Percentiles rank a stretch among this genome's conserved stretches.
phyloP scores from a whole-genome alignment of 805 yeast species.

The Starmerella davenportii region DNA sequence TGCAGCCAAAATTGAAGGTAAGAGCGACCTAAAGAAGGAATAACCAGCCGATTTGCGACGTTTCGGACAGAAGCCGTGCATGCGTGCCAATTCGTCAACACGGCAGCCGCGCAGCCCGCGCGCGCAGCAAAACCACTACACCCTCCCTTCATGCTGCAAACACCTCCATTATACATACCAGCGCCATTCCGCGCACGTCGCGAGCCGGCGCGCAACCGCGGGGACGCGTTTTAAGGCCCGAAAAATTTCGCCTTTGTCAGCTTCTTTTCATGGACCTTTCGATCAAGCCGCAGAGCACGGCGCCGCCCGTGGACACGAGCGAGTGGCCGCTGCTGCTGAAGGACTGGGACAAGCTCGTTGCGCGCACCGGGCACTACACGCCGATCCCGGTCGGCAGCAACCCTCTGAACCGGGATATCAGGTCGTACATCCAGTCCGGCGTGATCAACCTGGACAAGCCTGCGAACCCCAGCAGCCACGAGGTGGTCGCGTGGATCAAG shows the following conservation, averaged over 20 bases:
- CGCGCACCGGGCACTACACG: conserved; percentile 92
- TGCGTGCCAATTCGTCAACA: too few species aligned
- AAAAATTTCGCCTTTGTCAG: neutral
- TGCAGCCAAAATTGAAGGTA: too few species aligned
- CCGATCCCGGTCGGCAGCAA: conserved; percentile 93
- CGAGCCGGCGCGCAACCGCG: too few species aligned
- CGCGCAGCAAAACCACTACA: too few species aligned
- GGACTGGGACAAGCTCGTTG: conserved; percentile 82
- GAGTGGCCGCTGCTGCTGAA: conserved; percentile 92
- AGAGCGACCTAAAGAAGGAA: too few species aligned
- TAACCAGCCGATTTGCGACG: too few species aligned
- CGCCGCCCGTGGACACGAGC: conserved; percentile 65
- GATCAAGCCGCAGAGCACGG: conserved; percentile 73
- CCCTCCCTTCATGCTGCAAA: too few species aligned
- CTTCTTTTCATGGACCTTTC: conserved; percentile 22
- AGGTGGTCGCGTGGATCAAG: conserved; percentile 98
- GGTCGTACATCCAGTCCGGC: conserved; percentile 80
- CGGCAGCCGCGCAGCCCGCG: too few species aligned
- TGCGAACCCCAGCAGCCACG: conserved; percentile 95
- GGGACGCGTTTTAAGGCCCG: too few species aligned
- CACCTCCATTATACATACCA: too few species aligned
- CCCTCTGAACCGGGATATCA: conserved; percentile 85
- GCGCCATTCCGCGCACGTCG: too few species aligned
- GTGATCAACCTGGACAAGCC: conserved; percentile 96
- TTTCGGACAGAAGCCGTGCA: too few species aligned